These are phyloP conservation scores for Fagus sylvatica DNA, from an alignment of 306 rosid genomes.

Conservation along the genomic window DNA sequence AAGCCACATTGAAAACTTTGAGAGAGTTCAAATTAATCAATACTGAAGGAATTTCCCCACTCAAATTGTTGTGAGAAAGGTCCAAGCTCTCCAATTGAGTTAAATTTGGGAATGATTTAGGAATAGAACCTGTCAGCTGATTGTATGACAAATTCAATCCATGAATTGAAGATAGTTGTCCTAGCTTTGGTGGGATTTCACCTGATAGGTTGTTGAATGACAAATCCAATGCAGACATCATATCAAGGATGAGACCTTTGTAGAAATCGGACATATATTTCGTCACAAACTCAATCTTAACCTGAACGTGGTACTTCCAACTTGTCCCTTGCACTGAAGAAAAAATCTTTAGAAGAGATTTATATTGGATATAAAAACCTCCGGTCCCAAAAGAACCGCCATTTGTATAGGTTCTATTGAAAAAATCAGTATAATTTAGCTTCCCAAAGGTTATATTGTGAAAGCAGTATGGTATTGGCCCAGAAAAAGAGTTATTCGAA, in stretches of 20 bases:
- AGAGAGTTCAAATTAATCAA: too few relatives aligned
- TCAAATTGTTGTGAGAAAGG: background rate
- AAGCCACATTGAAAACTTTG: background rate
- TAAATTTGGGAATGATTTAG: background rate
- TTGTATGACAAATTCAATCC: slow-evolving; percentile 11
- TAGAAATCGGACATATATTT: background rate
- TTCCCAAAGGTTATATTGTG: background rate
- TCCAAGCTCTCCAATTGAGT: slow-evolving; percentile 5
- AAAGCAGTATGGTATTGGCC: slow-evolving; percentile 15
- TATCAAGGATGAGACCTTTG: background rate
- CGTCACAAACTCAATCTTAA: background rate
- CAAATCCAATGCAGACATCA: background rate
- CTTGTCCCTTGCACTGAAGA: too few relatives aligned
- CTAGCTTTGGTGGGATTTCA: background rate
- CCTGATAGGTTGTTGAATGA: background rate
- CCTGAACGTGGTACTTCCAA: background rate
- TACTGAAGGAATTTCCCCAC: too few relatives aligned
- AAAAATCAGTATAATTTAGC: background rate
- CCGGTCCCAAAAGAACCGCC: too few relatives aligned
- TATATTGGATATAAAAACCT: too few relatives aligned
- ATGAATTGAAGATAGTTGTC: background rate
- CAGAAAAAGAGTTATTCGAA: too few relatives aligned
- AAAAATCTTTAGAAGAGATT: too few relatives aligned
- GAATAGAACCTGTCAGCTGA: background rate
- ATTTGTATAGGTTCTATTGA: too few relatives aligned